phyloP scores from a whole-genome alignment of 257 asterid species.

The Datura wrightii region DNA sequence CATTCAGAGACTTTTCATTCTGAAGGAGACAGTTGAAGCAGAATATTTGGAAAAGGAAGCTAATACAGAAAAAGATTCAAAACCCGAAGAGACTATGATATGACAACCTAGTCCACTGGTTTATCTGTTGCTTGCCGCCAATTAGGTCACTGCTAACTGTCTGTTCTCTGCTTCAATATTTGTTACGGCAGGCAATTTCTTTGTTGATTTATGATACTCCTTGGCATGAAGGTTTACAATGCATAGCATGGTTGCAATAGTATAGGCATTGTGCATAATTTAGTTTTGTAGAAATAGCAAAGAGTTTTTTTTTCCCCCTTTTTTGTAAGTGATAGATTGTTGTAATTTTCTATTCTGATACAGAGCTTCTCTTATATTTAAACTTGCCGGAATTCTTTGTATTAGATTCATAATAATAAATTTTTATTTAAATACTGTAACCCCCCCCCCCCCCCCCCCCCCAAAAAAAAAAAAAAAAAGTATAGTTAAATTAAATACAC shows the following conservation, averaged over 20 bases:
- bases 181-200: neutral
- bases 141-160: neutral
- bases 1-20: constrained; percentile 85
- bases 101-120: constrained; percentile 12
- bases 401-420: no score
- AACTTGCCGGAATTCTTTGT: neutral
- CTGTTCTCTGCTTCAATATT: neutral
- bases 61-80: constrained; percentile 40
- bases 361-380: neutral
- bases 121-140: neutral
- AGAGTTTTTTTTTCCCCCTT: neutral
- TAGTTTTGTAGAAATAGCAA: constrained; percentile 21
- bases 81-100: constrained; percentile 41
- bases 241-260: neutral
- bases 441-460: no score
- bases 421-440: no score
- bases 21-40: constrained; percentile 81
- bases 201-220: neutral
- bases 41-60: constrained; percentile 73
- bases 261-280: neutral
- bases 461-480: no score
- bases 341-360: constrained; percentile 9
- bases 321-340: neutral
- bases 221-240: constrained; percentile 2
- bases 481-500: neutral